phyloP scores from a whole-genome alignment of 805 yeast species.

The Pichia scutulata region DNA sequence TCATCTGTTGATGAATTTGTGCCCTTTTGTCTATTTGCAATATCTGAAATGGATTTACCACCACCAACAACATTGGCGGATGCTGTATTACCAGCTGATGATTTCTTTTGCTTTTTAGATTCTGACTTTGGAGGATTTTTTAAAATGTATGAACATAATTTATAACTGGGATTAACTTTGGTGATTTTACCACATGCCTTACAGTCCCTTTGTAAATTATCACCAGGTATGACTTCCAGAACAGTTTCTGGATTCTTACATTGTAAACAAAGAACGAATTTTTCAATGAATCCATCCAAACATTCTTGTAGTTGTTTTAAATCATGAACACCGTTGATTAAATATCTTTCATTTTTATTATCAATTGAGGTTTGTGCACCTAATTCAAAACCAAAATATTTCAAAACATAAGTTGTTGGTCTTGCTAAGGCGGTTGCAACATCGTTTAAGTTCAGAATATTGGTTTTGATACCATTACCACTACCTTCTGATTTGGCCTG shows the following conservation, averaged over 20 bases:
- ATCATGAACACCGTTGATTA: conserved; percentile 94
- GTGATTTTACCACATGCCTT: conserved; percentile 96
- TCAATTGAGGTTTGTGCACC: conserved; percentile 91
- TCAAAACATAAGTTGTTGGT: conserved; percentile 86
- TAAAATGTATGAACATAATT: conserved; percentile 75
- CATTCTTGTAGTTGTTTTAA: conserved; percentile 85
- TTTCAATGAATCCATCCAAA: conserved; percentile 87
- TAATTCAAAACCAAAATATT: conserved; percentile 91
- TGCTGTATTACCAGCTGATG: conserved; percentile 41
- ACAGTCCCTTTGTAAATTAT: conserved; percentile 79
- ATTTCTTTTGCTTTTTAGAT: conserved; percentile 54
- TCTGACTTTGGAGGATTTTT: conserved; percentile 76
- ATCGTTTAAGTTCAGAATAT: conserved; percentile 80
- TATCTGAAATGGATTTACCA: conserved; percentile 72
- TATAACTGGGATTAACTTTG: conserved; percentile 75
- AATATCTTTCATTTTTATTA: conserved; percentile 74
- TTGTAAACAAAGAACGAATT: conserved; percentile 86
- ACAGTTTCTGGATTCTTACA: conserved; percentile 98
- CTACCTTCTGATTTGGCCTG: conserved; percentile 97
- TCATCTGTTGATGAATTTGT: neutral
- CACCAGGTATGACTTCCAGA: conserved; percentile 68
- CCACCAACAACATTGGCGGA: conserved; percentile 86
- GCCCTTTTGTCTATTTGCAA: conserved; percentile 44
- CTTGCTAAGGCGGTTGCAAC: conserved; percentile 92
- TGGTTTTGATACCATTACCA: conserved; percentile 98